Percentiles rank a stretch among this genome's conserved stretches.
Evolutionary conservation across 2,329 filamentous ascomycete genomes (phyloP).

Genomic region (Arthrobotrys conoides): DNA sequence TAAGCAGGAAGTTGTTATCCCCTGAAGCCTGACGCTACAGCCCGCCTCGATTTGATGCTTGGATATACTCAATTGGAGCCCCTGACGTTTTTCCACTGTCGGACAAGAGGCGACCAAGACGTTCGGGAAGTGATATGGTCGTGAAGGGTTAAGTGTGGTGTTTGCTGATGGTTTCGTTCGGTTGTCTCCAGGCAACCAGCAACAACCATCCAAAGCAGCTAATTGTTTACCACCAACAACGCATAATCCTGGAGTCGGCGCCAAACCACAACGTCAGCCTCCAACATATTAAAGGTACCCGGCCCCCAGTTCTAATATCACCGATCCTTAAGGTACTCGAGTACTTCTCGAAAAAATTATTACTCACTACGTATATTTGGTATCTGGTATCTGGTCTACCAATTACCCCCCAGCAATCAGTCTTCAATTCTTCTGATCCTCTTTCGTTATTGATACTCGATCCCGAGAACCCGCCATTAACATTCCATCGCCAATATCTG

Average conservation of each 20-base stretch:
- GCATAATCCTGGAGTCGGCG: constrained; percentile 28
- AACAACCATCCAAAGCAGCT: constrained; percentile 53
- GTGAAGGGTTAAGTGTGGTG: constrained; percentile 25
- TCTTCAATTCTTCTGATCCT: constrained; percentile 38
- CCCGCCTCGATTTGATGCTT: constrained; percentile 35
- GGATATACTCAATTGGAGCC: constrained; percentile 39
- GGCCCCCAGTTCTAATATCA: constrained; percentile 31
- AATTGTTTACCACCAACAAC: constrained; percentile 55
- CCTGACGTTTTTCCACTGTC: constrained; percentile 25
- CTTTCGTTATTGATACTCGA: constrained; percentile 41
- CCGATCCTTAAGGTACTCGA: constrained; percentile 24
- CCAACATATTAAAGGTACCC: constrained; percentile 45
- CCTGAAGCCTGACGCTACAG: constrained; percentile 38
- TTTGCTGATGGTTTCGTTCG: constrained; percentile 42
- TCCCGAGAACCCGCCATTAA: constrained; percentile 41
- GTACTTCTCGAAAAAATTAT: constrained; percentile 9
- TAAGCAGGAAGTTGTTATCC: constrained; percentile 5
- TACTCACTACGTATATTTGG: constrained; percentile 26
- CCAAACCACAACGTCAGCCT: constrained; percentile 32
- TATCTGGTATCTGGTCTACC: constrained; percentile 40
- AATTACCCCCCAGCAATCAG: constrained; percentile 12
- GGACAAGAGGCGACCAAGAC: constrained; percentile 33
- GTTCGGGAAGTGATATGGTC: constrained; percentile 35
- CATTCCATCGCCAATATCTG: constrained; percentile 43
- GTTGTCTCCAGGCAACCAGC: constrained; percentile 45